These are phyloP conservation scores for Tillandsia fasciculata DNA, from an alignment of 176 grass and related monocot genomes.

Conservation along the genomic window DNA sequence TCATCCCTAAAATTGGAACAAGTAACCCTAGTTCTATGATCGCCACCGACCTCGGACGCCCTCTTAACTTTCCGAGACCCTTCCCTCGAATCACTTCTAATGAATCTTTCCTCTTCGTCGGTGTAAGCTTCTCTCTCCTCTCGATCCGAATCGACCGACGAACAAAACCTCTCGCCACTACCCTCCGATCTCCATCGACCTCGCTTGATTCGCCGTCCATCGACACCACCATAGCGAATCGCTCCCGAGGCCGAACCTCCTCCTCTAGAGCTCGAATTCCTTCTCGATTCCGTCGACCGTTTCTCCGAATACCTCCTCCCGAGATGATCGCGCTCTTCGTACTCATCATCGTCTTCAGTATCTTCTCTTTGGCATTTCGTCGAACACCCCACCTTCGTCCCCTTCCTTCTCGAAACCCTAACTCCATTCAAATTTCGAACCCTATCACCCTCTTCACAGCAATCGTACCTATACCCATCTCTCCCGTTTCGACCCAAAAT, in stretches of 20 bases:
- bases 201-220: not conserved
- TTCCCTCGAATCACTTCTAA: not conserved
- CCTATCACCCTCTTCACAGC: not conserved
- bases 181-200: not conserved
- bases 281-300: not conserved
- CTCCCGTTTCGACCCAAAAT: not conserved
- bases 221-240: not conserved
- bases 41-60: constrained; percentile 1
- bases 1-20: constrained; percentile 4
- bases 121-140: not conserved
- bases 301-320: not conserved
- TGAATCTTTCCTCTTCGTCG: not conserved
- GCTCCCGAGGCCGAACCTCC: not conserved
- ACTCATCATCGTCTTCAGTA: not conserved
- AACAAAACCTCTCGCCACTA: constrained; percentile 1
- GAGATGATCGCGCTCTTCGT: not conserved
- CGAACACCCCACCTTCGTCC: not conserved
- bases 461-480: not conserved
- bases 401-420: not conserved
- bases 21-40: constrained; percentile 6
- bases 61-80: constrained; percentile 7
- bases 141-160: not conserved
- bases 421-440: not conserved
- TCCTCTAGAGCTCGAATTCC: not conserved
- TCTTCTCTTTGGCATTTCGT: not conserved